Conservation (phyloP, 2,329 filamentous ascomycete species). For the Penicillium sp. region DNA sequence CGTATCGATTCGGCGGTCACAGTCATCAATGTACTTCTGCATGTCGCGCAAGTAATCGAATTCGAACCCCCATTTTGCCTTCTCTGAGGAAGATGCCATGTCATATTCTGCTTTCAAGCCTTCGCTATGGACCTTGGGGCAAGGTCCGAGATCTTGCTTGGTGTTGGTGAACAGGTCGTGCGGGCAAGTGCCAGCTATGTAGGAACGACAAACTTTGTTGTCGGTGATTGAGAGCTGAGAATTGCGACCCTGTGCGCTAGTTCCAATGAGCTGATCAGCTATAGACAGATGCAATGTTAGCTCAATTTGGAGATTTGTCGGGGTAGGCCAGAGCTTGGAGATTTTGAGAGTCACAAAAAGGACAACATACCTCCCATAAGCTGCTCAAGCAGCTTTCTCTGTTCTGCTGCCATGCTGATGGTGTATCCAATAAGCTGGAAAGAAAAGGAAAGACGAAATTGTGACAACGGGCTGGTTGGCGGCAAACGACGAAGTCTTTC, state of each 20-base stretch:
- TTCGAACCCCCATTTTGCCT: conserved; percentile 81
- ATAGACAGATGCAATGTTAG: conserved; percentile 25
- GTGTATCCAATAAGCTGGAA: conserved; percentile 4
- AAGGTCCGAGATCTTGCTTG: conserved; percentile 91
- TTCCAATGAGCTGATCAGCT: conserved; percentile 71
- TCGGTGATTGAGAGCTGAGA: conserved; percentile 85
- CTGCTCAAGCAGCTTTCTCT: conserved; percentile 98
- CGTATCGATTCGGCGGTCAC: conserved; percentile 87
- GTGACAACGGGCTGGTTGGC: conserved; percentile 7
- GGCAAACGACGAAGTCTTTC: conserved; percentile 10
- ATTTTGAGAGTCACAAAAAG: conserved; percentile 2
- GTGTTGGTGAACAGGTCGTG: conserved; percentile 99
- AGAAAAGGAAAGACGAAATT: conserved; percentile 5
- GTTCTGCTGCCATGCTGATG: conserved; percentile 82
- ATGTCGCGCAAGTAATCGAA: conserved; percentile 96
- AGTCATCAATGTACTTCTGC: conserved; percentile 94
- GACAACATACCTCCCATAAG: conserved; percentile 57
- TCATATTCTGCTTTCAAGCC: conserved; percentile 87
- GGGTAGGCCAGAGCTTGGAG: conserved; percentile 7
- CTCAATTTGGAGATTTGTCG: conserved; percentile 10
- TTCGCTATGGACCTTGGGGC: conserved; percentile 84
- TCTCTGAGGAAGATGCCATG: conserved; percentile 65
- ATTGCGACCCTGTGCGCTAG: conserved; percentile 67
- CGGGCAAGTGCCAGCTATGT: conserved; percentile 88
- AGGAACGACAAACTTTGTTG: conserved; percentile 90